Base-by-base conservation (phyloP, 1,284 basidiomycete species). In the Megacollybia platyphylla region DNA sequence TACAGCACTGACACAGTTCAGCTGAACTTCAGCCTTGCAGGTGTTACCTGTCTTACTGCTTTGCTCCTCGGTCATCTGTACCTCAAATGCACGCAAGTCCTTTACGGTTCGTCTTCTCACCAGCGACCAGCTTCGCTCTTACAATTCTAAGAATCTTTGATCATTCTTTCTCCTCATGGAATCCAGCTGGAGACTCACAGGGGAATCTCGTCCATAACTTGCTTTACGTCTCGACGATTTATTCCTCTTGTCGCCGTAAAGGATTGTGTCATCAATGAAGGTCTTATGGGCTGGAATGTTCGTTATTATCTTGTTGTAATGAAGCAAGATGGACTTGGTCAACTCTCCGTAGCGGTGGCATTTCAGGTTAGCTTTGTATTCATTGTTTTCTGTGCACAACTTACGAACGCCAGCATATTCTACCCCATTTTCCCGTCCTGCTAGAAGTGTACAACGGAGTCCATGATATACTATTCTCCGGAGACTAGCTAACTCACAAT, bases 181-280 rank as follows among this genome's bases (percentile, higher is more conserved):
- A 61, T 87, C 29, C 84, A 87, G 52, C 56, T 87, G 1, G 79
- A 87, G 57, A 78, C 76, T 0, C 71, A 75, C 54, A 62, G 69
- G 42, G 82, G 81, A 1, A 54, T 77, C 27, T 65, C 68, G 5
- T 56, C 59, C 15, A 47, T 68, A 15, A 57, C 71, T 3, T 50
- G 79, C 4, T 61, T 61, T 36, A 63, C 63, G 2, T 66, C 63
- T 0, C 68, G 70, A 43, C 69, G 59, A 5, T 86, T 87, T 54
- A 73, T 87, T 49, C 75, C 79, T 5, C 54, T 68, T 27, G 54
- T 63, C 1, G 51, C 56, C 2, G 57, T 87, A 24, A 64, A 70
- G 39, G 79, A 84, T 47, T 64, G 83, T 30, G 52, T 86, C 29
- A 78, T 87, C 42, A 81, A 86, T 51, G 85, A 87, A 55, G 84